Conservation (phyloP, 1,139 yeast genomes). For the Blastobotrys persicus region DNA sequence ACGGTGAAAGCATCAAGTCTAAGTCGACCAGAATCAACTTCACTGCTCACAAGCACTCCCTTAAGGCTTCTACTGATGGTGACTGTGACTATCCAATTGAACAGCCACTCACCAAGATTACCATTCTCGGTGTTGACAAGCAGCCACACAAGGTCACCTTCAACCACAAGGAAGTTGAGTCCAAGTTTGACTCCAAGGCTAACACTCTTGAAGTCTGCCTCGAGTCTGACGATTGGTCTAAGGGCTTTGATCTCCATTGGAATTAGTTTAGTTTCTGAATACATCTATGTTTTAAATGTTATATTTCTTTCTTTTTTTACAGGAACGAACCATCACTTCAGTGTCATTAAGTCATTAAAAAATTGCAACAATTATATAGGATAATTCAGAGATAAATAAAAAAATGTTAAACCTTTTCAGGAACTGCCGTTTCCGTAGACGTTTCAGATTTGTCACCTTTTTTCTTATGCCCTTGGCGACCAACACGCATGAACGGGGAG, state of each 20-base stretch:
- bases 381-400: conserved; percentile 6
- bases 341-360: not conserved
- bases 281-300: too few species aligned
- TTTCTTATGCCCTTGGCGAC: conserved; percentile 32
- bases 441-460: conserved; percentile 3
- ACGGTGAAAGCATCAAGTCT: conserved; percentile 31
- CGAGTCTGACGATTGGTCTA: not conserved
- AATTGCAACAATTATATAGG: not conserved
- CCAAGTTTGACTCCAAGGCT: not conserved
- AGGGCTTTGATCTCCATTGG: not conserved
- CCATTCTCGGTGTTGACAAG: conserved; percentile 11
- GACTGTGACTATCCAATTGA: not conserved
- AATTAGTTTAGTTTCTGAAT: not conserved
- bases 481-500: conserved; percentile 40
- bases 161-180: not conserved
- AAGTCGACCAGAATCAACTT: not conserved
- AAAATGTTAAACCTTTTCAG: not conserved
- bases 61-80: not conserved
- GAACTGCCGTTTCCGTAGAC: not conserved
- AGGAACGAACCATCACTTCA: too few species aligned
- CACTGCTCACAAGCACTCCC: not conserved
- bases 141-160: not conserved
- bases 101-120: conserved; percentile 10
- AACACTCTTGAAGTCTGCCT: not conserved
- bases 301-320: too few species aligned